phyloP scores from a whole-genome alignment of 179 eudicot genomes.

The Silene noctiflora region DNA sequence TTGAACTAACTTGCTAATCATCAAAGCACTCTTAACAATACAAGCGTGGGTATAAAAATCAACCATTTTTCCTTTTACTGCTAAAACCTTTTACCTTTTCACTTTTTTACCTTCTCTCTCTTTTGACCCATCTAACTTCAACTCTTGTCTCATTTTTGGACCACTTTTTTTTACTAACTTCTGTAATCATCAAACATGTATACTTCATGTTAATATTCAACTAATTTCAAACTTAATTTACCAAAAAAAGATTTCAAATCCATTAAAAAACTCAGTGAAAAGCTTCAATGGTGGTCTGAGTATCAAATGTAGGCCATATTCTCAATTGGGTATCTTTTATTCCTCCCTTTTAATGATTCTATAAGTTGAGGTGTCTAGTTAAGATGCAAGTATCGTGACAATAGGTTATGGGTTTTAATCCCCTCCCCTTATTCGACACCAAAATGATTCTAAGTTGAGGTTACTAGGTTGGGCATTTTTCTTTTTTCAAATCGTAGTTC shows the following conservation, averaged over 20 bases:
- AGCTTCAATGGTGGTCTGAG: constrained; percentile 37
- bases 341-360: constrained; percentile 26
- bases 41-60: constrained; percentile 84
- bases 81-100: constrained; percentile 25
- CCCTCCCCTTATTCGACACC: no score
- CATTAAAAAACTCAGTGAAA: constrained; percentile 25
- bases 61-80: constrained; percentile 45
- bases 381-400: no score
- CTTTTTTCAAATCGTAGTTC: not conserved
- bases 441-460: constrained; percentile 24
- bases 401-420: no score
- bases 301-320: constrained; percentile 36
- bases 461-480: constrained; percentile 22
- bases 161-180: not conserved
- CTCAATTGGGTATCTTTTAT: constrained; percentile 41
- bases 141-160: constrained; percentile 15
- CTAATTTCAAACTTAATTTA: not conserved
- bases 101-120: constrained; percentile 23
- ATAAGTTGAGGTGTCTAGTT: not conserved
- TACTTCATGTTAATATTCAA: not conserved
- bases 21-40: constrained; percentile 71
- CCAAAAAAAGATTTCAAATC: not conserved
- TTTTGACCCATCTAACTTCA: not conserved
- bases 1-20: constrained; percentile 52
- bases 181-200: constrained; percentile 1